Evolutionary conservation across 2,329 filamentous ascomycete species (phyloP), one percentile per base, ranked within the genome.

Genomic region (Trichoderma lentiforme): DNA sequence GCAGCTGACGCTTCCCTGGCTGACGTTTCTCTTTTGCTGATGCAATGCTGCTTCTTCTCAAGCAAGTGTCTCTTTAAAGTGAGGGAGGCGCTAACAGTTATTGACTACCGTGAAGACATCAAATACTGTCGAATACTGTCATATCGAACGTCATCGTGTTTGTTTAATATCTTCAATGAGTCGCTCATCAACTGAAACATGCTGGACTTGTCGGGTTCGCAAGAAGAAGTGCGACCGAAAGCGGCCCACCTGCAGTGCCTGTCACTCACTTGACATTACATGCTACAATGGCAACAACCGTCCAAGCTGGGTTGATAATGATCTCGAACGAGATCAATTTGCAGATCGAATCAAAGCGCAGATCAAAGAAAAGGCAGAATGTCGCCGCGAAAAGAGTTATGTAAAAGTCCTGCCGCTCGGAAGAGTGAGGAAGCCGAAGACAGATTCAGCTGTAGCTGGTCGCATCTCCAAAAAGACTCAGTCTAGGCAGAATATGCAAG

Each of bases 121-220:
- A 8, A 18, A 39, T 43, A 18, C 8, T 58, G 6, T 57, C 24
- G 5, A 61, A 28, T 8, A 39, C 4, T 18, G 8, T 39, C 14
- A 53, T 21, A 9, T 12, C 2, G 4, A 6, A 18, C 8, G n/a
- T 21, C 18, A 14, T 32, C 6, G 7, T 34, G 12, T 28, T 26
- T 6, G 4, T n/a, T 15, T n/a, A 21, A 15, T 12, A 0, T n/a
- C 8, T 6, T 11, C 30, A 14, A 69, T 69, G 66, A 61, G 36
- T 8, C 34, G 21, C n/a, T 26, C 36, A 30, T 61, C 66, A 39
- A 18, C 64, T 4, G 57, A 57, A 51, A 60, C 74, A 62, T 87
- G 85, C 74, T 87, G 85, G 85, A 87, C 85, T 0, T 88, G 86
- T 71, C 83, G 85, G 11, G 80, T 88, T 21, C 83, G 86, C n/a